Conservation (phyloP, 495 filamentous ascomycete species). For the Xylaria venustula region DNA sequence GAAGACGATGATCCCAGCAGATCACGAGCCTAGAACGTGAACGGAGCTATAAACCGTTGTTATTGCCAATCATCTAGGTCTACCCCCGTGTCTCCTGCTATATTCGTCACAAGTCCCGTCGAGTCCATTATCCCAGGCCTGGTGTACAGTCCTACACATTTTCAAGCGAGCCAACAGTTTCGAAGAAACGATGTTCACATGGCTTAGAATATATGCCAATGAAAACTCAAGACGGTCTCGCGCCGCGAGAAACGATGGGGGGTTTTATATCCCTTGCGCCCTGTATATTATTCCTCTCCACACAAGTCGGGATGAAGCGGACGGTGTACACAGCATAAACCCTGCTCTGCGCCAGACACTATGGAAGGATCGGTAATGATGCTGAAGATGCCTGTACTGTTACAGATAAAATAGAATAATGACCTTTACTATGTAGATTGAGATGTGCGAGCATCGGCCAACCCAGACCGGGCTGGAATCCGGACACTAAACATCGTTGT, state of each 20-base stretch:
- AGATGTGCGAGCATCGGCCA: not conserved
- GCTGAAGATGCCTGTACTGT: not conserved
- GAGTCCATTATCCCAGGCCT: not conserved
- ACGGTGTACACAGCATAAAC: not conserved
- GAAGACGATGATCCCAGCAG: constrained; percentile 5
- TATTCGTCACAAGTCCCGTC: constrained; percentile 3
- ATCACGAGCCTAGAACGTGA: constrained; percentile 5
- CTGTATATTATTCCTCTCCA: no score
- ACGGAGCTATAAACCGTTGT: not conserved
- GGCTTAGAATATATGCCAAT: no score
- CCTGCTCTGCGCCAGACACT: no score
- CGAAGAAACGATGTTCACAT: not conserved
- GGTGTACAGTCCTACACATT: not conserved
- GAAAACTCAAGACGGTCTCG: no score
- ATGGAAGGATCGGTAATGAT: constrained; percentile 2
- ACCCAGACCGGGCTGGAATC: constrained; percentile 2
- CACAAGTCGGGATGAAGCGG: not conserved
- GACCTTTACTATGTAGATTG: constrained; percentile 12
- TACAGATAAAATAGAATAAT: not conserved
- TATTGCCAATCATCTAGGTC: not conserved
- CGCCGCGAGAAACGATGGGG: no score
- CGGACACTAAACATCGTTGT: not conserved
- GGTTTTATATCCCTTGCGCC: no score
- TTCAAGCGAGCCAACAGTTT: not conserved
- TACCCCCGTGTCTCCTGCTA: constrained; percentile 3